These are phyloP conservation scores for Sisymbrium altissimum DNA, from an alignment of 345 rosid genomes.

Conservation along the genomic window DNA sequence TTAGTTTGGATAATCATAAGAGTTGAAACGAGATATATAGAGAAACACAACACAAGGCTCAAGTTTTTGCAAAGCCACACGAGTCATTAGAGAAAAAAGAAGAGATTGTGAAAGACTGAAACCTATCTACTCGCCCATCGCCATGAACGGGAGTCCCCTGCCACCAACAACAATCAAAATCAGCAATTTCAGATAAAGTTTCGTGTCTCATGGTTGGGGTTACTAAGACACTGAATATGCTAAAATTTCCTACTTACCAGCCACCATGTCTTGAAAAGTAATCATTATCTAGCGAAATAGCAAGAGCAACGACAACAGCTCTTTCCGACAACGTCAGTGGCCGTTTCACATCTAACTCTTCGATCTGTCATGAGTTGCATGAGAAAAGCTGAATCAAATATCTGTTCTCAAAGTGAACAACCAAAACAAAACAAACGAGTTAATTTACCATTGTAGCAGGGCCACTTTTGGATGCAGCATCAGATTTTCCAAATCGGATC, in stretches of 20 bases:
- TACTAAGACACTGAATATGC: not conserved
- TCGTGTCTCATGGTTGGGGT: not conserved
- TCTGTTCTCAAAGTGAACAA: not conserved
- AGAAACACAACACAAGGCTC: slow-evolving; percentile 18
- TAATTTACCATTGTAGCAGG: slow-evolving; percentile 48
- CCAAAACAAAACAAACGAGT: not conserved
- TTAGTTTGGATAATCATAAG: not conserved
- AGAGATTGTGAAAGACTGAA: not conserved
- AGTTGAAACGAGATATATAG: not conserved
- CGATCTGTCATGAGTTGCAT: slow-evolving; percentile 42
- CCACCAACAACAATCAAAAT: slow-evolving; percentile 23
- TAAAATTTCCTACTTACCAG: slow-evolving; percentile 44
- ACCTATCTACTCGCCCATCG: slow-evolving; percentile 43
- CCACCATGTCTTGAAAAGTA: slow-evolving; percentile 96
- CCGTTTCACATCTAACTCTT: slow-evolving; percentile 73
- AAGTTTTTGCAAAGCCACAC: slow-evolving; percentile 4
- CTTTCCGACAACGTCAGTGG: slow-evolving; percentile 76
- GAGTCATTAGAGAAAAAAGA: not conserved
- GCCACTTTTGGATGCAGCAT: slow-evolving; percentile 55
- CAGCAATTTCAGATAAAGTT: not conserved
- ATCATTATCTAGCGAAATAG: slow-evolving; percentile 91
- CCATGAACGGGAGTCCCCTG: slow-evolving; percentile 65
- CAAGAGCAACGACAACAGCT: slow-evolving; percentile 78
- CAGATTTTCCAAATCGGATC: slow-evolving; percentile 81
- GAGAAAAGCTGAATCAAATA: not conserved